Evolutionary conservation across 768 basidiomycete genomes (phyloP), one percentile per base, ranked within the genome.

Genomic region (Astraeus odoratus): DNA sequence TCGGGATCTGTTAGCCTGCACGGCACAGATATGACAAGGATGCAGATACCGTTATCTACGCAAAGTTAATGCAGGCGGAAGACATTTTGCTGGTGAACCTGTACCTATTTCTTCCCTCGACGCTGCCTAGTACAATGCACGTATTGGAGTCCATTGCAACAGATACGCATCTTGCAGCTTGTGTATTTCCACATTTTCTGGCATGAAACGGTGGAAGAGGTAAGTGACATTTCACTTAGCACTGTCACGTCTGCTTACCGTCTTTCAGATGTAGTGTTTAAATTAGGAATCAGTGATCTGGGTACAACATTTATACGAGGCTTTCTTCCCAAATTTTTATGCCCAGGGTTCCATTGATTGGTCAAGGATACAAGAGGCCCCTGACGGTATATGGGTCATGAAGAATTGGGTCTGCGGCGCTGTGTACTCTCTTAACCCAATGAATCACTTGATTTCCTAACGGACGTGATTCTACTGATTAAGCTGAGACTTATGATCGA

Each of bases 241-340:
- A 3, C 16, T n/a, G 1, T 3, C 8, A 5, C 13, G 29, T 25
- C n/a, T 26, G 24, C 9, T 9, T n/a, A 15, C 43, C 3, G 25
- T 16, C 29, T 19, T 26, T 27, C n/a, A n/a, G n/a, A 35, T 50
- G 25, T 22, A 45, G 29, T 4, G 22, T 30, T 5, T n/a, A 29
- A 42, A 30, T 9, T 0, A 7, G 50, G 44, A 10, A 40, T 52
- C 13, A 18, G 42, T 3, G 61, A 58, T 35, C n/a, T 78, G 75
- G 73, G 58, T 80, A 8, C 53, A 50, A 4, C 66, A 61, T 23
- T 57, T 83, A 0, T 74, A 79, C 43, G 72, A 76, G 16, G 67
- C 71, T 1, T 40, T 82, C 5, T 66, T 71, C 47, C 81, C 82
- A 2, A 56, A 73, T 1, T 66, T 57, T 38, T 60, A 73, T 44